phyloP scores from a whole-genome alignment of 108 stramenopile species.

The Thalassiosira profunda region DNA sequence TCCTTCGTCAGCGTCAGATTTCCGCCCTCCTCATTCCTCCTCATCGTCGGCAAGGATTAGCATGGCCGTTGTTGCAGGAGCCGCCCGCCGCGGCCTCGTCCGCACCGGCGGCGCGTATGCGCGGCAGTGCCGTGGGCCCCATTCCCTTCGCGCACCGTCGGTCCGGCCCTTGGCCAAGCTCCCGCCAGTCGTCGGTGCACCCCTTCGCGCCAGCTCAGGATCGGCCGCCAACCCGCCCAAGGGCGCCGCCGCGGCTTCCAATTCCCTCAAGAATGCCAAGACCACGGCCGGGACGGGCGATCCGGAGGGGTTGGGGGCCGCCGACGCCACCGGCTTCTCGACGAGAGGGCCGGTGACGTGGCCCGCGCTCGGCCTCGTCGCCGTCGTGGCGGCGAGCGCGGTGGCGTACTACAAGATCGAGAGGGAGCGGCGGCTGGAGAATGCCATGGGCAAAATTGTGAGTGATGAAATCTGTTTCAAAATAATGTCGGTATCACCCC shows the following conservation, averaged over 20 bases:
- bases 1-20: too few relatives aligned
- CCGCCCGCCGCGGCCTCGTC: not conserved
- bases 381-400: conserved; percentile 78
- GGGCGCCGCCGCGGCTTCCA: conserved; percentile 3
- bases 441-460: conserved; percentile 91
- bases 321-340: conserved; percentile 6
- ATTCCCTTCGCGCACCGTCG: not conserved
- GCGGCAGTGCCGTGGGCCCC: not conserved
- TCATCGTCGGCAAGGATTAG: too few relatives aligned
- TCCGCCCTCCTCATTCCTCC: too few relatives aligned
- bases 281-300: conserved; percentile 51
- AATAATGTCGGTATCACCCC: not conserved
- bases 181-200: not conserved
- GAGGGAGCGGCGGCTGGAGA: conserved; percentile 86
- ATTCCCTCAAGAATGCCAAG: conserved; percentile 46
- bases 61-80: too few relatives aligned
- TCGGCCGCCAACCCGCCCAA: conserved; percentile 8
- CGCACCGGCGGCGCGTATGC: not conserved
- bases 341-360: conserved; percentile 82
- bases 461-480: conserved; percentile 1
- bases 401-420: conserved; percentile 90
- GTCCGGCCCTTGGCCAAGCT: not conserved
- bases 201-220: not conserved
- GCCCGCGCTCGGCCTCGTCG: conserved; percentile 82
- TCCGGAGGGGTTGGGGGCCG: conserved; percentile 29